These are phyloP conservation scores for Lentinula lateritia DNA, from an alignment of 768 basidiomycete species.

Conservation along the genomic window DNA sequence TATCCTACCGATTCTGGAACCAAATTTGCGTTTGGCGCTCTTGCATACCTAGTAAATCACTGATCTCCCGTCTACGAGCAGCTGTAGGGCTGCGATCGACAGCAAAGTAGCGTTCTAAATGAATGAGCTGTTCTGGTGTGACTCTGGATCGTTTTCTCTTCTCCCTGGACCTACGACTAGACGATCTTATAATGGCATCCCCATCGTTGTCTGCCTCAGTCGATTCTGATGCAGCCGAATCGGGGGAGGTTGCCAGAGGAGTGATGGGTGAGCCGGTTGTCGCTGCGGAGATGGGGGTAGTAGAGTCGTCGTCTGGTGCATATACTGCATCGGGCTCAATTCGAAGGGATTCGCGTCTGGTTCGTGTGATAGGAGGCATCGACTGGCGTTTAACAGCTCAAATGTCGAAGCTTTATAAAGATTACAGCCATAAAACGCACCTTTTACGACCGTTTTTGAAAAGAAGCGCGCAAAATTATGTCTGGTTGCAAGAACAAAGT, in stretches of 20 bases:
- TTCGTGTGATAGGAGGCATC: slow-evolving; percentile 12
- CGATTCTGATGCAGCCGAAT: slow-evolving; percentile 18
- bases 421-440: neutral
- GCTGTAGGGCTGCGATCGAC: slow-evolving; percentile 70
- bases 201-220: slow-evolving; percentile 24
- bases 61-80: slow-evolving; percentile 65
- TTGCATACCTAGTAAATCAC: slow-evolving; percentile 70
- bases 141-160: slow-evolving; percentile 75
- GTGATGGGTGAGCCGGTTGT: slow-evolving; percentile 25
- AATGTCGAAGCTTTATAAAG: neutral
- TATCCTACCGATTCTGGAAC: slow-evolving; percentile 74
- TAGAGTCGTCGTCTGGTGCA: slow-evolving; percentile 4
- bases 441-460: neutral
- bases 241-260: slow-evolving; percentile 15
- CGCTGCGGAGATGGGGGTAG: slow-evolving; percentile 18
- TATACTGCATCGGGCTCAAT: slow-evolving; percentile 13
- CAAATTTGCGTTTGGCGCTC: slow-evolving; percentile 88
- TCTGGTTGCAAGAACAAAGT: slow-evolving; percentile 13
- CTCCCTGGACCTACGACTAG: slow-evolving; percentile 37
- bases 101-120: slow-evolving; percentile 67
- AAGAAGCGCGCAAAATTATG: slow-evolving; percentile 1
- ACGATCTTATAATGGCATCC: slow-evolving; percentile 29
- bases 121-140: slow-evolving; percentile 73
- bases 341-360: slow-evolving; percentile 17
- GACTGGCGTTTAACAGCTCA: neutral